phyloP scores from a whole-genome alignment of 805 yeast genomes.

The Citeromyces matritensis region DNA sequence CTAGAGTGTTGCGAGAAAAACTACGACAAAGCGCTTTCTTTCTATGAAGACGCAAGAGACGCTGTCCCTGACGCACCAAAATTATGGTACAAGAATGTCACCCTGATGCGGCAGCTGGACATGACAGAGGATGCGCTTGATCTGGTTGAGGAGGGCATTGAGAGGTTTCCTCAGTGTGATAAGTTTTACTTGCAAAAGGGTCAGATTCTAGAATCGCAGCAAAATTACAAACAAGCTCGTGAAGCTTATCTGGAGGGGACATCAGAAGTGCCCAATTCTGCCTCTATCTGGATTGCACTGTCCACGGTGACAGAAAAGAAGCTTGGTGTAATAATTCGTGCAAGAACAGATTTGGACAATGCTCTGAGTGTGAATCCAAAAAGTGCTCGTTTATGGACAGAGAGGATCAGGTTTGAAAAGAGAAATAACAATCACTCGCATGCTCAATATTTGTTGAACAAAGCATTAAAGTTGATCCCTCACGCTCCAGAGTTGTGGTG shows the following conservation, averaged over 20 bases:
- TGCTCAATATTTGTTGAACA: slow-evolving; percentile 37
- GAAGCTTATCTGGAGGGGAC: slow-evolving; percentile 34
- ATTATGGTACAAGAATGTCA: slow-evolving; percentile 48
- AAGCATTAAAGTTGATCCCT: slow-evolving; percentile 46
- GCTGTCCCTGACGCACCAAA: slow-evolving; percentile 23
- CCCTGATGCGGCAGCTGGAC: slow-evolving; percentile 26
- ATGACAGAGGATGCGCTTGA: slow-evolving; percentile 20
- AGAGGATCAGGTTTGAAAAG: slow-evolving; percentile 42
- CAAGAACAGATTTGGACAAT: slow-evolving; percentile 60
- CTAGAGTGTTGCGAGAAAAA: slow-evolving; percentile 29
- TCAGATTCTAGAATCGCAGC: slow-evolving; percentile 25
- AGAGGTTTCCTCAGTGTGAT: slow-evolving; percentile 27
- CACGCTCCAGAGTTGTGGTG: slow-evolving; percentile 51
- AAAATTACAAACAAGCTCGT: slow-evolving; percentile 23
- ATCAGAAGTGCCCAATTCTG: slow-evolving; percentile 24
- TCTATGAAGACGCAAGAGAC: slow-evolving; percentile 22
- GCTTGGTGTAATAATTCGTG: slow-evolving; percentile 29
- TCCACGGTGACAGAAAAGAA: slow-evolving; percentile 28
- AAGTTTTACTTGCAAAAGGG: slow-evolving; percentile 51
- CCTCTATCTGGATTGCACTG: slow-evolving; percentile 38
- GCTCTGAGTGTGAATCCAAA: slow-evolving; percentile 38
- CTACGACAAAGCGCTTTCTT: slow-evolving; percentile 17
- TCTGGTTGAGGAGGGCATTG: slow-evolving; percentile 29
- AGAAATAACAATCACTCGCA: slow-evolving; percentile 28
- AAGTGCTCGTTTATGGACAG: slow-evolving; percentile 40